phyloP scores from a whole-genome alignment of 768 basidiomycete genomes.

The Naganishia vishniacii region DNA sequence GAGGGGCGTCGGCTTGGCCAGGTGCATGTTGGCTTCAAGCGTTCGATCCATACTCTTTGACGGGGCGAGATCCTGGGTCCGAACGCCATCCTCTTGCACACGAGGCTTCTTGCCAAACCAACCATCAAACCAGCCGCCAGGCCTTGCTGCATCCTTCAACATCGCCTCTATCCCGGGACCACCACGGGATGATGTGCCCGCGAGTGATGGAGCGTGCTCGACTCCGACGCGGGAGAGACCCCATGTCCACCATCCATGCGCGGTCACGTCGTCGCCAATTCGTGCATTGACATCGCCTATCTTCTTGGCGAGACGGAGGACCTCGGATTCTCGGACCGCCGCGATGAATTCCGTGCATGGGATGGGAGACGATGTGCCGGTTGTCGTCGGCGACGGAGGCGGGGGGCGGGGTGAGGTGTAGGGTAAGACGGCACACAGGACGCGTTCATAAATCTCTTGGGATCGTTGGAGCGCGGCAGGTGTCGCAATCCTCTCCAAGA shows the following conservation, averaged over 20 bases:
- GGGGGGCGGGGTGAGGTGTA: not conserved
- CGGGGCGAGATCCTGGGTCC: not conserved
- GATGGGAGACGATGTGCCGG: not conserved
- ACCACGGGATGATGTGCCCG: not conserved
- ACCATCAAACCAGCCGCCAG: slow-evolving; percentile 17
- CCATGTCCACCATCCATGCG: slow-evolving; percentile 41
- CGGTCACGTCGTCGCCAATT: slow-evolving; percentile 32
- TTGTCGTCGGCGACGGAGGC: too few relatives aligned
- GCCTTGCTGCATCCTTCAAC: not conserved
- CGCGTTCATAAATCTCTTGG: slow-evolving; percentile 41
- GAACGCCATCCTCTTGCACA: not conserved
- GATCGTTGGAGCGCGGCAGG: slow-evolving; percentile 32
- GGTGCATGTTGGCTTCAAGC: slow-evolving; percentile 1
- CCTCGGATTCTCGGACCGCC: slow-evolving; percentile 27
- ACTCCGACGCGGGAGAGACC: slow-evolving; percentile 36
- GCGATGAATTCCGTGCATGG: slow-evolving; percentile 12
- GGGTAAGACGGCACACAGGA: slow-evolving; percentile 28
- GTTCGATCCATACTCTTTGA: slow-evolving; percentile 7
- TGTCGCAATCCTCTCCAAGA: slow-evolving; percentile 41
- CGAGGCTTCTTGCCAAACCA: slow-evolving; percentile 12
- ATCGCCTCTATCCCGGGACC: not conserved
- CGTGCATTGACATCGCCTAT: slow-evolving; percentile 39
- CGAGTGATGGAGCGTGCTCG: not conserved
- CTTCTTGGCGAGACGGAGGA: slow-evolving; percentile 38
- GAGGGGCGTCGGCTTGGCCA: not conserved